phyloP scores from a whole-genome alignment of 352 stramenopile species.

The Blastocystis sp. region DNA sequence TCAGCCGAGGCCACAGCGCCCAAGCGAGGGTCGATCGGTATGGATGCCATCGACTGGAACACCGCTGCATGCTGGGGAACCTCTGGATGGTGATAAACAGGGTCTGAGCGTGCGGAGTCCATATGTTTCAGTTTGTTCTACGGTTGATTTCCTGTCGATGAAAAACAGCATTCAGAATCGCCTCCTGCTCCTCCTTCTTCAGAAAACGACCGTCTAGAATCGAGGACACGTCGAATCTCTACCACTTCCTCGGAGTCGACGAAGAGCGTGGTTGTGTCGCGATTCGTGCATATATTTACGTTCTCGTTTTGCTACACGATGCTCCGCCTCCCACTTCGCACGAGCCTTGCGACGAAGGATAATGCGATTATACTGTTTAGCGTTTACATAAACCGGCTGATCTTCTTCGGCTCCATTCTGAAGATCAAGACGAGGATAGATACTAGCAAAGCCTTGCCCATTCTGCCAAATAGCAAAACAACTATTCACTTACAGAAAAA shows the following conservation, averaged over 20 bases:
- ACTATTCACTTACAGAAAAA: neutral
- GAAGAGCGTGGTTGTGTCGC: constrained; percentile 78
- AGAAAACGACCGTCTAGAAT: constrained; percentile 70
- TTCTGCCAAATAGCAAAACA: neutral
- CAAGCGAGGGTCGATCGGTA: neutral
- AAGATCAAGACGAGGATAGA: constrained; percentile 30
- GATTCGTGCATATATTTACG: constrained; percentile 74
- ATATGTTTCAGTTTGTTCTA: neutral
- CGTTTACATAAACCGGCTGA: constrained; percentile 80
- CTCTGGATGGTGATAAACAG: neutral
- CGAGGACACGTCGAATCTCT: neutral
- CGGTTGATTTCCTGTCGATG: neutral
- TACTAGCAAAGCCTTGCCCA: neutral
- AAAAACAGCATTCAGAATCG: too few relatives aligned
- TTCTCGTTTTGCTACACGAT: constrained; percentile 73
- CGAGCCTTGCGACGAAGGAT: constrained; percentile 77
- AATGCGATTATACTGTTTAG: constrained; percentile 81
- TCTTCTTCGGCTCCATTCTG: constrained; percentile 68
- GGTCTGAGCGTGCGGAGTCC: neutral
- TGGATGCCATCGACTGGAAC: neutral
- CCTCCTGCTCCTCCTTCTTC: constrained; percentile 73
- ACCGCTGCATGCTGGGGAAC: neutral
- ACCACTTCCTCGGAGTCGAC: constrained; percentile 73
- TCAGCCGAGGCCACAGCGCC: neutral
- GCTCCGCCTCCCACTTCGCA: constrained; percentile 77